Base-by-base conservation (phyloP, 108 stramenopile genomes). In the Cyclotella cryptica region DNA sequence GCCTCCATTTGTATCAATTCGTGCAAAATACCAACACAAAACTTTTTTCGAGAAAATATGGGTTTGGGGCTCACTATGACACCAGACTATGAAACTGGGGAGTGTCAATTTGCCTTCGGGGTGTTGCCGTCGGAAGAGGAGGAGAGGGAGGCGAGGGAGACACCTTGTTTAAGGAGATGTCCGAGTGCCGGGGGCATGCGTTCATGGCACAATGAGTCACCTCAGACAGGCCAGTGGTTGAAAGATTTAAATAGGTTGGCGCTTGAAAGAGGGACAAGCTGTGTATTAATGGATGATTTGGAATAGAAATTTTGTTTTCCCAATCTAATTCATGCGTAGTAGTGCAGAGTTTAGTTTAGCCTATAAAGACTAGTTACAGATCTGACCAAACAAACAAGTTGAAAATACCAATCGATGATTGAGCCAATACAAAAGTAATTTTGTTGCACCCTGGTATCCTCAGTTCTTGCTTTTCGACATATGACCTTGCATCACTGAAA, bases 21-120 rank as follows among this genome's bases (percentile, higher is more conserved):
- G 0, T 98, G 97, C 75, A 98, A 98, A 81, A 87, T 98, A 60
- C 97, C 97, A 0, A 98, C 97, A 24, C 93, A 98, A 71, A 86
- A 88, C 7, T 98, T 98, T 79, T 97, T 98, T 71, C 62, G 80
- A 15, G 79, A 94, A 58, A 89, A 94, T 71, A 94, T 96, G 96
- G 93, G 93, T 0, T 68, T 96, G 58, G 84, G 89, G 8, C 66
- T 96, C 54, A 93, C 90, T 41, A 96, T 96, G 88, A 87, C 88
- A 49, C 96, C 96, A 12, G 85, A 96, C 72, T 96, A 96, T 84
- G 87, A 93, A 41, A 94, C 91, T 22, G 83, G 85, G 66, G 92
- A 90, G 78, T 96, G 96, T 68, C 92, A 92, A 58, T 96, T 96
- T 84, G 57, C 81, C 1, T 96, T 93, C 82, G 96, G 96, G 18